These are phyloP conservation scores for Hippophae gyantsensis DNA, from an alignment of 306 rosid genomes.

Conservation along the genomic window DNA sequence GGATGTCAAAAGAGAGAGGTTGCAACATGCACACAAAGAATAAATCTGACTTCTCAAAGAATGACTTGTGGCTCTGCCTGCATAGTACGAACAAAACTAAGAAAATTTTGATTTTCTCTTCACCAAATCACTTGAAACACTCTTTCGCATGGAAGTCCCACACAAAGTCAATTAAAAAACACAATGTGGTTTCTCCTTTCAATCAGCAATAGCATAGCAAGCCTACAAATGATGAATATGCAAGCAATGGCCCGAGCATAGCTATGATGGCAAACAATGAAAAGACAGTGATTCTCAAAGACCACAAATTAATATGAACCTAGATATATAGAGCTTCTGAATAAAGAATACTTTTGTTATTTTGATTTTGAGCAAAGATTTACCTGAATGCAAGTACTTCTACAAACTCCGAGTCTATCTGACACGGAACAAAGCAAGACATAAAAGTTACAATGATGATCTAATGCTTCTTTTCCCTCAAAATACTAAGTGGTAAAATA, in stretches of 20 bases:
- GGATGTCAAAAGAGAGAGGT: conserved; percentile 51
- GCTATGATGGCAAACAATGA: no score
- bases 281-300: no score
- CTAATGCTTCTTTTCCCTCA: not conserved
- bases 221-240: no score
- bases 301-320: not conserved
- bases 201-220: no score
- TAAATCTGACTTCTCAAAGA: conserved; percentile 78
- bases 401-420: conserved; percentile 64
- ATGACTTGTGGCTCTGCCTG: conserved; percentile 67
- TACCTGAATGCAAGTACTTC: conserved; percentile 87
- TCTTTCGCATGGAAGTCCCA: not conserved
- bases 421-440: conserved; percentile 21
- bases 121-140: no score
- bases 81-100: not conserved
- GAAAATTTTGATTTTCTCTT: no score
- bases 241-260: no score
- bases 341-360: not conserved
- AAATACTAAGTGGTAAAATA: not conserved
- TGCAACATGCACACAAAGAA: conserved; percentile 64
- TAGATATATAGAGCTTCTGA: not conserved
- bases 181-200: no score
- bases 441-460: no score
- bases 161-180: not conserved
- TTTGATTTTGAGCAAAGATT: not conserved